Percentiles rank a stretch among this genome's conserved stretches.
Conservation (phyloP, 352 stramenopile genomes). For the Phytophthora pini region DNA sequence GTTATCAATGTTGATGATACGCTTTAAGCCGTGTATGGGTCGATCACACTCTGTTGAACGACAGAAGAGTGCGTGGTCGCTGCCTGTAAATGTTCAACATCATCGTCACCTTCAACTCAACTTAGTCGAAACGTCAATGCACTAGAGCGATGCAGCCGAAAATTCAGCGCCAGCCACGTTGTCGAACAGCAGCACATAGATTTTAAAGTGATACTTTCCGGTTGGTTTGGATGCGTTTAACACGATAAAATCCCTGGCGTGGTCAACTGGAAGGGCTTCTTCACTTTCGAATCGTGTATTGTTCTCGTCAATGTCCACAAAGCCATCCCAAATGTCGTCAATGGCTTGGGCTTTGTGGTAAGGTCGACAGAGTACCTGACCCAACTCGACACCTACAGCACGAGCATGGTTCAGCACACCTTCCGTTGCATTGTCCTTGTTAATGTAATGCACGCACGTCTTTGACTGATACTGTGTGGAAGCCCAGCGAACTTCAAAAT, state of each 20-base stretch:
- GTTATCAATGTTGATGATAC: neutral
- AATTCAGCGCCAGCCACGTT: neutral
- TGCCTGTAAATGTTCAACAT: neutral
- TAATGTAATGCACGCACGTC: neutral
- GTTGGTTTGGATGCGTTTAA: slow-evolving; percentile 2
- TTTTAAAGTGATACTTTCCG: slow-evolving; percentile 4
- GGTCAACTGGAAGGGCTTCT: neutral
- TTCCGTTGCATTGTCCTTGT: neutral
- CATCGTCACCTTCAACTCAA: neutral
- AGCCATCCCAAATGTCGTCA: slow-evolving; percentile 3
- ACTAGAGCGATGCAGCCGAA: too few species aligned
- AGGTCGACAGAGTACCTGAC: neutral
- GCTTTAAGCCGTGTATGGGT: neutral
- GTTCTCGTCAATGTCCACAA: neutral
- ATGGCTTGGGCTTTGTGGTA: slow-evolving; percentile 1
- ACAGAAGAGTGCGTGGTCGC: neutral
- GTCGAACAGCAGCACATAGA: slow-evolving; percentile 7
- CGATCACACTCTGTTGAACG: neutral
- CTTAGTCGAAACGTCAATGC: neutral
- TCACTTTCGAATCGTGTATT: neutral
- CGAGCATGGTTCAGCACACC: slow-evolving; percentile 2
- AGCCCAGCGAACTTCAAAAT: slow-evolving; percentile 5
- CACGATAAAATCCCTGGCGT: neutral
- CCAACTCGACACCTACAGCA: neutral
- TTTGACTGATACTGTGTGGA: slow-evolving; percentile 1